Evolutionary conservation across 148 eudicot species (phyloP).

Genomic region (Persicaria tinctoria): DNA sequence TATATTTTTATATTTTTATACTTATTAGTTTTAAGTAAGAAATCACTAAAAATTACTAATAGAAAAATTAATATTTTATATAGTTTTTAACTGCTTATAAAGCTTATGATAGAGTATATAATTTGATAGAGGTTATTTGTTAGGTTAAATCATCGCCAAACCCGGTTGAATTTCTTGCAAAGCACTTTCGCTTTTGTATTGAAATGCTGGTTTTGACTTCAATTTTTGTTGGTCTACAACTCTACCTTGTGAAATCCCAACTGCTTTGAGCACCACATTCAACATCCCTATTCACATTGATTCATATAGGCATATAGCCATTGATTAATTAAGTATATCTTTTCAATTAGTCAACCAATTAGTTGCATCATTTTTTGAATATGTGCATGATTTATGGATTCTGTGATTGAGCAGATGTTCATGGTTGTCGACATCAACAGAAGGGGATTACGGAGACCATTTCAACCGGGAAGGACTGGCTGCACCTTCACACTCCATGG

Average conservation of each 20-base stretch:
- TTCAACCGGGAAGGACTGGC: not conserved
- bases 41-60: no score
- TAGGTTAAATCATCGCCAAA: not conserved
- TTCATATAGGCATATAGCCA: not conserved
- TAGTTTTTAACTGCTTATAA: no score
- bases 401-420: not conserved
- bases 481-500: no score
- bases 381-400: not conserved
- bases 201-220: not conserved
- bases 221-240: not conserved
- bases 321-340: no score
- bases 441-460: not conserved
- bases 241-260: not conserved
- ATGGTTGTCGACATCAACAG: not conserved
- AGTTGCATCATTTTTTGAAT: not conserved
- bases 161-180: constrained; percentile 4
- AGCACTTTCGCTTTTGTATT: not conserved
- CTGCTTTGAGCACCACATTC: not conserved
- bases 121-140: not conserved
- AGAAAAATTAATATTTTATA: no score
- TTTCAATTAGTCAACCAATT: not conserved
- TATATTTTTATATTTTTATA: no score
- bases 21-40: no score
- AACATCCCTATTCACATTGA: not conserved
- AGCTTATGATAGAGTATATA: not conserved